phyloP scores from a whole-genome alignment of 306 rosid genomes.

The Begonia masoniana region DNA sequence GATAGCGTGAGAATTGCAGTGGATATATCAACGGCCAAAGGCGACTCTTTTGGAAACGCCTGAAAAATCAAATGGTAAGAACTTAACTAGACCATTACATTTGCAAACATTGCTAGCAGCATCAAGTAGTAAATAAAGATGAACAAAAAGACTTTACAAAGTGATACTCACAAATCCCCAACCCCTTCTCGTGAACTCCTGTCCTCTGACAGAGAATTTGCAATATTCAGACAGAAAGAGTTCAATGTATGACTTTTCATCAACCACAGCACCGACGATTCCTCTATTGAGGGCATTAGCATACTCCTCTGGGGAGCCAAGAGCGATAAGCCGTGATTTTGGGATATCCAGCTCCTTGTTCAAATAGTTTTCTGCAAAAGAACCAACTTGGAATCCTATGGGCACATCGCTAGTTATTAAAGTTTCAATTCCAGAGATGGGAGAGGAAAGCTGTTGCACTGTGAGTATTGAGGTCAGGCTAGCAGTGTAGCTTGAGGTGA shows the following conservation, averaged over 20 bases:
- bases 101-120: too few species aligned
- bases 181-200: conserved; percentile 35
- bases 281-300: conserved; percentile 24
- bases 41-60: conserved; percentile 45
- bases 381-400: conserved; percentile 44
- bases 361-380: conserved; percentile 33
- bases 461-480: conserved; percentile 43
- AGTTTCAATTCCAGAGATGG: conserved; percentile 38
- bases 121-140: background rate
- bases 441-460: conserved; percentile 27
- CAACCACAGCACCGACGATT: conserved; percentile 40
- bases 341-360: conserved; percentile 26
- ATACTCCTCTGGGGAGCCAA: conserved; percentile 43
- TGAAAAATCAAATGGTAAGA: background rate
- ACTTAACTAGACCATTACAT: background rate
- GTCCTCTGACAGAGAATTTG: conserved; percentile 23
- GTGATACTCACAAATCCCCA: conserved; percentile 47
- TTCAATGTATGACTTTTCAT: conserved; percentile 30
- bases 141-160: background rate
- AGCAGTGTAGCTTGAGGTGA: conserved; percentile 47
- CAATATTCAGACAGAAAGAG: conserved; percentile 40
- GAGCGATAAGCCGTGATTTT: conserved; percentile 30
- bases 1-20: conserved; percentile 34
- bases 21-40: conserved; percentile 31
- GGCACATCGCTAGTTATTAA: conserved; percentile 22